phyloP scores from a whole-genome alignment of 257 asterid species.

The Phtheirospermum japonicum region DNA sequence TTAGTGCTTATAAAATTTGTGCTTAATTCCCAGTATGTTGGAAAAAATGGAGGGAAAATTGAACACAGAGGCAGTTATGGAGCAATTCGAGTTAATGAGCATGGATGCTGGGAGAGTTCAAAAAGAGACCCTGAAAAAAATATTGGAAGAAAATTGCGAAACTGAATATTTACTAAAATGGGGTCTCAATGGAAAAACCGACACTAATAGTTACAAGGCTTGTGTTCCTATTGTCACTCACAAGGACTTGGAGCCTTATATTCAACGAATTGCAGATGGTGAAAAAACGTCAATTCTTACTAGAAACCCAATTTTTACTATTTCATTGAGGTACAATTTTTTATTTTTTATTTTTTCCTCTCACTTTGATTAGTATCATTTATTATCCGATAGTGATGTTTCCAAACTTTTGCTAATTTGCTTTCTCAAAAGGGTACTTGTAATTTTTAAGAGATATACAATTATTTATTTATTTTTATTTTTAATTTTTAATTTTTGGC shows the following conservation, averaged over 20 bases:
- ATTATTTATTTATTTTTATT: too few species aligned
- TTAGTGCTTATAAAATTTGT: background rate
- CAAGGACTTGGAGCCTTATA: conserved; percentile 74
- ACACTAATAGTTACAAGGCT: conserved; percentile 54
- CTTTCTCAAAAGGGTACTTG: too few species aligned
- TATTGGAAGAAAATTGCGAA: conserved; percentile 73
- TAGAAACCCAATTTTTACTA: conserved; percentile 70
- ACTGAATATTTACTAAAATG: conserved; percentile 72
- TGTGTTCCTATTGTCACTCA: conserved; percentile 73
- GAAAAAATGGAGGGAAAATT: conserved; percentile 60
- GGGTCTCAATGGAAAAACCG: conserved; percentile 74
- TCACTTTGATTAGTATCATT: too few species aligned
- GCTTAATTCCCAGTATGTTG: conserved; percentile 40
- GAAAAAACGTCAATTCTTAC: conserved; percentile 60
- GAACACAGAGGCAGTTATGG: conserved; percentile 59
- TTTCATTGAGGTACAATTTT: conserved; percentile 67
- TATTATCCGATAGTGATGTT: background rate
- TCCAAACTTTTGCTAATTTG: conserved; percentile 8
- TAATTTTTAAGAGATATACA: too few species aligned
- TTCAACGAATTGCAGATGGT: conserved; percentile 75
- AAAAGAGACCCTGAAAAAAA: conserved; percentile 62
- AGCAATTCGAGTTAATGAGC: conserved; percentile 76
- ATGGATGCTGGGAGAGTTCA: conserved; percentile 70
- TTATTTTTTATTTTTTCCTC: background rate
- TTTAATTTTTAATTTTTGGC: too few species aligned